phyloP scores from a whole-genome alignment of 345 rosid genomes.

The Bruguiera parviflora region DNA sequence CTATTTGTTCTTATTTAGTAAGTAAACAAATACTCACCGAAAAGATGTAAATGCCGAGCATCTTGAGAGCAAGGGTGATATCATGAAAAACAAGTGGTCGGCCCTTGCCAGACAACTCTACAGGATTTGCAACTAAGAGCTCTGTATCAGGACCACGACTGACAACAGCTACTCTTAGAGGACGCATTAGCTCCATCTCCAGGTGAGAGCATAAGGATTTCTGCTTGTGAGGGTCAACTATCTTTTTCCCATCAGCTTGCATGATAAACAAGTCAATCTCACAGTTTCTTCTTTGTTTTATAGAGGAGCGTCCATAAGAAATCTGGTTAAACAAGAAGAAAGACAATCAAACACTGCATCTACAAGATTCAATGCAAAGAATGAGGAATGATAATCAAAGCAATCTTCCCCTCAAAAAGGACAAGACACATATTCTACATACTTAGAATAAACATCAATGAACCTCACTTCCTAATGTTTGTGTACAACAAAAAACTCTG shows the following conservation, averaged over 20 bases:
- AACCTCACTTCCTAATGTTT: too few relatives aligned
- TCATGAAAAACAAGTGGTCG: constrained; percentile 92
- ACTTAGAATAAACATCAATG: background rate
- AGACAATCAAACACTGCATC: constrained; percentile 6
- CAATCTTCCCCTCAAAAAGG: too few relatives aligned
- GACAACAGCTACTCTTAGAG: constrained; percentile 73
- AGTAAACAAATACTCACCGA: constrained; percentile 44
- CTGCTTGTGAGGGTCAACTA: constrained; percentile 80
- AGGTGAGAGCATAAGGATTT: constrained; percentile 57
- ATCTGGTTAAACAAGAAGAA: constrained; percentile 41
- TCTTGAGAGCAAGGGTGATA: constrained; percentile 79
- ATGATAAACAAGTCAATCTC: constrained; percentile 86
- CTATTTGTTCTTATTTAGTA: background rate
- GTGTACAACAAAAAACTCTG: background rate
- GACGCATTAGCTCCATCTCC: constrained; percentile 63
- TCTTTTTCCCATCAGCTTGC: constrained; percentile 83
- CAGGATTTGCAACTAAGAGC: constrained; percentile 87
- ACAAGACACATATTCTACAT: background rate
- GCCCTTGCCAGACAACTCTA: constrained; percentile 89
- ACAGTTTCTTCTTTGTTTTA: constrained; percentile 52
- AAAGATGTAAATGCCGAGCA: constrained; percentile 70
- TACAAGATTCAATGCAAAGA: background rate
- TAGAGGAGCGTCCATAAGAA: constrained; percentile 81
- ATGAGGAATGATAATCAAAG: background rate
- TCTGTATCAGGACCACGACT: constrained; percentile 91